phyloP scores from a whole-genome alignment of 768 basidiomycete genomes.

The Cubamyces lactineus region DNA sequence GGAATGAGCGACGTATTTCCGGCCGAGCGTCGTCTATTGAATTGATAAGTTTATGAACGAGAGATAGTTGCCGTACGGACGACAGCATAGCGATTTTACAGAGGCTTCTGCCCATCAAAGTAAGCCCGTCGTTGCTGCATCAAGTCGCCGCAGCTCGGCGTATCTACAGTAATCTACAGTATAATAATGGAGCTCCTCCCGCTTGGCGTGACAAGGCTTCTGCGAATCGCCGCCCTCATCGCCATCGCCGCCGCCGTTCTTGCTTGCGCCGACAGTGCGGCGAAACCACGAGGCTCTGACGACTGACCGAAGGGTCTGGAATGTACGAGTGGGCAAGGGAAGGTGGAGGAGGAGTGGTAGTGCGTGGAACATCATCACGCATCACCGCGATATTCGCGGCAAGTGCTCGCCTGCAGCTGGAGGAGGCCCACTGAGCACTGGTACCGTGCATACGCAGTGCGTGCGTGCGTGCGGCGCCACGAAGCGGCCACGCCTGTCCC shows the following conservation, averaged over 20 bases:
- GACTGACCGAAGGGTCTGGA: background rate
- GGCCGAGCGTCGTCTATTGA: slow-evolving; percentile 7
- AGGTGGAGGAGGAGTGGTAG: background rate
- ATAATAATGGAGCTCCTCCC: no score
- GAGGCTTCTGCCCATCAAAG: background rate
- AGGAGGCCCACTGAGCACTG: no score
- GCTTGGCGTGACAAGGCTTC: no score
- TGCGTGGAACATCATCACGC: no score
- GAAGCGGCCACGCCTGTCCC: slow-evolving; percentile 2
- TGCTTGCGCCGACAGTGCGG: background rate
- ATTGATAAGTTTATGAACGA: background rate
- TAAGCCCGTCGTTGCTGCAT: no score
- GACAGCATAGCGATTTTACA: background rate
- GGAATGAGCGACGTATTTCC: slow-evolving; percentile 22
- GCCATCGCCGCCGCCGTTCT: no score
- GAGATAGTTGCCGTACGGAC: background rate
- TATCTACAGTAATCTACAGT: no score
- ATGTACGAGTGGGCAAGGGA: background rate
- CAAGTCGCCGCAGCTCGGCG: no score
- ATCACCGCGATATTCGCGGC: no score
- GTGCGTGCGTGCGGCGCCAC: background rate
- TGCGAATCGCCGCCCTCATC: no score
- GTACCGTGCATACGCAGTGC: no score
- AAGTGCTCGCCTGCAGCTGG: no score
- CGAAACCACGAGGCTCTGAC: background rate